Conservation (phyloP, 2,329 filamentous ascomycete species). For the Cylindrodendrum hubeiense region DNA sequence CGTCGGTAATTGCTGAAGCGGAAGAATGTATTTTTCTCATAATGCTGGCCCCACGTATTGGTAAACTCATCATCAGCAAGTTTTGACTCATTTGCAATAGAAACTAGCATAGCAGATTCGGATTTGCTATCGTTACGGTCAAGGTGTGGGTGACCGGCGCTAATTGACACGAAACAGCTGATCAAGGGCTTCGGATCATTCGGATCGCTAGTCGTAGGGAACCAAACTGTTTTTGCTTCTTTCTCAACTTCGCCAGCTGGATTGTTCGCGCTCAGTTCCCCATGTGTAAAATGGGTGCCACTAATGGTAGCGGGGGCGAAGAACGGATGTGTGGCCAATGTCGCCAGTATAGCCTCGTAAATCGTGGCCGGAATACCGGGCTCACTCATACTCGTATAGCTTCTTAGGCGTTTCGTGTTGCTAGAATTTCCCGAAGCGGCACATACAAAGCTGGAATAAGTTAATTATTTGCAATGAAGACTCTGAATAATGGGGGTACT, state of each 20-base stretch:
- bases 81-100: background rate
- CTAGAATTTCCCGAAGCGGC: too few relatives aligned
- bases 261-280: background rate
- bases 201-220: background rate
- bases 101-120: background rate
- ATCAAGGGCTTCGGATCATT: background rate
- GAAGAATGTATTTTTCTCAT: too few relatives aligned
- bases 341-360: conserved; percentile 10
- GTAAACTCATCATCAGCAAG: too few relatives aligned
- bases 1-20: too few relatives aligned
- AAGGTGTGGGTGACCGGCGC: background rate
- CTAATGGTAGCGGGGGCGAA: conserved; percentile 2
- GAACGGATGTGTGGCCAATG: conserved; percentile 1
- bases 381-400: too few relatives aligned
- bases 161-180: background rate
- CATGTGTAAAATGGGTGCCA: background rate
- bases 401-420: too few relatives aligned
- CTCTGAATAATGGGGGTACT: too few relatives aligned
- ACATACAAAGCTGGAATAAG: too few relatives aligned
- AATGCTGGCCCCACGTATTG: too few relatives aligned
- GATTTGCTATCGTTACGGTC: too few relatives aligned
- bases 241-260: background rate
- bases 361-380: background rate
- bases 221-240: conserved; percentile 6
- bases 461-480: too few relatives aligned